A percentile compares a stretch with the other conserved stretches of the same genome.
Evolutionary conservation across 495 filamentous ascomycete species (phyloP).

Genomic region (Aspergillus nanangensis): DNA sequence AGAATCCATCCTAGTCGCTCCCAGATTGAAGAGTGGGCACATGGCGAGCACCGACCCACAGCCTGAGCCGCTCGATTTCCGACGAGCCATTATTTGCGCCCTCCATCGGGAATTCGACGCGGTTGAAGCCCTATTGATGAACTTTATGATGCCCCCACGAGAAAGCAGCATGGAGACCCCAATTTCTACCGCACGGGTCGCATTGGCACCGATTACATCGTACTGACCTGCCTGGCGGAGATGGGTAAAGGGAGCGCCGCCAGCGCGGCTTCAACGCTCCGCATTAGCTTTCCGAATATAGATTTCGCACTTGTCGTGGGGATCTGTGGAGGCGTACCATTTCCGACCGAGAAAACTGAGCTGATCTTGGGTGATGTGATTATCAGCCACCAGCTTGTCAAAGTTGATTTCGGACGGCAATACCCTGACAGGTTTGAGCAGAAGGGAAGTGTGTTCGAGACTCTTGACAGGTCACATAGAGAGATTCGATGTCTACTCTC

Average conservation of each 20-base stretch:
- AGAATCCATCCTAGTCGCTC: no score
- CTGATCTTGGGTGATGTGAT: constrained; percentile 39
- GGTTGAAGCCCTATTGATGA: background rate
- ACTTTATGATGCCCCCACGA: background rate
- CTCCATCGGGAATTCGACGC: background rate
- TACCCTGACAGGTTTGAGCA: constrained; percentile 15
- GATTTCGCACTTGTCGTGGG: constrained; percentile 17
- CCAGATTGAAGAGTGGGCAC: no score
- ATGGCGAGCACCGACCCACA: no score
- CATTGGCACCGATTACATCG: constrained; percentile 26
- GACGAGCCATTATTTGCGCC: constrained; percentile 1
- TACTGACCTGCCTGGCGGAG: constrained; percentile 18
- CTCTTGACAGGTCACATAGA: constrained; percentile 14
- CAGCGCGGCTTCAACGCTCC: constrained; percentile 15
- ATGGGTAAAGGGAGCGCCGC: constrained; percentile 26
- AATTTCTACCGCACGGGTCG: background rate
- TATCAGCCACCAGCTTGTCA: constrained; percentile 30
- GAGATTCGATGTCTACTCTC: constrained; percentile 23
- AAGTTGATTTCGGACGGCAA: constrained; percentile 30
- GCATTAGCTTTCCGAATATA: constrained; percentile 18
- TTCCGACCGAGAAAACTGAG: constrained; percentile 5
- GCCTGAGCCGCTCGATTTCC: no score
- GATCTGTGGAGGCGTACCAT: constrained; percentile 24
- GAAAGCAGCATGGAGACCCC: background rate
- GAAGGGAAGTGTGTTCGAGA: constrained; percentile 20